These are phyloP conservation scores for Rubus idaeus DNA, from an alignment of 306 rosid genomes.

Conservation along the genomic window DNA sequence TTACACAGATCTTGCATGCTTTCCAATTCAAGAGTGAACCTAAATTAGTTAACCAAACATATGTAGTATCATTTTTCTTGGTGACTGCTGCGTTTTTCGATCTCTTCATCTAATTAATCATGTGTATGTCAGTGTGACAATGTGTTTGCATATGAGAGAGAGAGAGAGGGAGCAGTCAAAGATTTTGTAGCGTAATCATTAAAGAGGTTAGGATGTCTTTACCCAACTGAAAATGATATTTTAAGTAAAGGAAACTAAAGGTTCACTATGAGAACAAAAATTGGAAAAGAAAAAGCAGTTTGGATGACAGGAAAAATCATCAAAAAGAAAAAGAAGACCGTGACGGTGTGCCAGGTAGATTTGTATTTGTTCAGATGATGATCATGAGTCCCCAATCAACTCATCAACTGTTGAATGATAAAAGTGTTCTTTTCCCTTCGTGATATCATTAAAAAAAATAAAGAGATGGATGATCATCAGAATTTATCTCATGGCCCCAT, in stretches of 20 bases:
- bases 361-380: slow-evolving; percentile 43
- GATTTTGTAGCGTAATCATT: slow-evolving; percentile 79
- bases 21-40: not conserved
- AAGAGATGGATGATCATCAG: slow-evolving; percentile 12
- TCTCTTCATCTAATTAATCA: not conserved
- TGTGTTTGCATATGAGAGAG: not conserved
- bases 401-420: slow-evolving; percentile 48
- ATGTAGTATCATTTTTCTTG: not conserved
- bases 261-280: slow-evolving; percentile 48
- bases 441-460: slow-evolving; percentile 25
- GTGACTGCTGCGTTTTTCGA: slow-evolving; percentile 1
- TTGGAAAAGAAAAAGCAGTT: slow-evolving; percentile 68
- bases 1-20: not conserved
- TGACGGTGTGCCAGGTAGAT: slow-evolving; percentile 66
- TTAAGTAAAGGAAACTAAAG: slow-evolving; percentile 60
- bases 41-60: not conserved
- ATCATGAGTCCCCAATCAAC: slow-evolving; percentile 39
- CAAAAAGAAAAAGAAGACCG: slow-evolving; percentile 57
- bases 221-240: slow-evolving; percentile 81
- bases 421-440: slow-evolving; percentile 53
- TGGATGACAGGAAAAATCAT: slow-evolving; percentile 39
- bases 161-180: slow-evolving; percentile 61
- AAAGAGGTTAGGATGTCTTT: slow-evolving; percentile 63
- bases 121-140: slow-evolving; percentile 10
- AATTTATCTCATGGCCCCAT: slow-evolving; percentile 12